Percentiles rank a stretch among this genome's conserved stretches.
Evolutionary conservation across 352 stramenopile genomes (phyloP).

Genomic region (Peronospora tabacina): DNA sequence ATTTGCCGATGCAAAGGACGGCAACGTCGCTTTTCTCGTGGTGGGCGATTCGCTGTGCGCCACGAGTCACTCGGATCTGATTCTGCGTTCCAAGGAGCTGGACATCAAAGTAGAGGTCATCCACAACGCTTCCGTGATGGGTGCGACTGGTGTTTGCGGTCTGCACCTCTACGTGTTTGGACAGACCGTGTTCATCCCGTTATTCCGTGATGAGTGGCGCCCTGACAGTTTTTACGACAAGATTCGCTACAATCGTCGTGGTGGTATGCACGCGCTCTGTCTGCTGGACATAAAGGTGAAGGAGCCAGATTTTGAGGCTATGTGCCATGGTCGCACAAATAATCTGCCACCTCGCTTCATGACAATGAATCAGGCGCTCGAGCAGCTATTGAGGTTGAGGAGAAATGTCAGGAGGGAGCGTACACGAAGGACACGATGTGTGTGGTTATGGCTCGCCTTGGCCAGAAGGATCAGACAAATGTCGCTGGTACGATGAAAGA

Average conservation of each 20-base stretch:
- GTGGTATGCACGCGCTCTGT: constrained; percentile 97
- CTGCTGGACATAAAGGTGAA: constrained; percentile 99
- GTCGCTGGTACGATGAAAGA: constrained; percentile 94
- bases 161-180: constrained; percentile 98
- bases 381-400: too few relatives aligned
- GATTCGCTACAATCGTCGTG: constrained; percentile 93
- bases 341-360: constrained; percentile 97
- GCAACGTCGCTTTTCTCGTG: constrained; percentile 95
- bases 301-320: constrained; percentile 94
- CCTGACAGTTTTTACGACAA: constrained; percentile 96
- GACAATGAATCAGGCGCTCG: constrained; percentile 91
- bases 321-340: constrained; percentile 75
- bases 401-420: too few relatives aligned
- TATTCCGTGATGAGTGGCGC: too few relatives aligned
- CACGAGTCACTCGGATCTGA: constrained; percentile 98
- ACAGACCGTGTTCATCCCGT: constrained; percentile 97
- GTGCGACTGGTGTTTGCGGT: constrained; percentile 90
- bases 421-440: too few relatives aligned
- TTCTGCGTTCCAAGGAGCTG: constrained; percentile 90
- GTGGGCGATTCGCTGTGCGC: constrained; percentile 96
- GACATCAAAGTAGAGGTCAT: constrained; percentile 94
- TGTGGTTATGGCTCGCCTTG: constrained; percentile 92
- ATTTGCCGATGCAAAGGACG: constrained; percentile 84
- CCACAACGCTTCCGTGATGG: constrained; percentile 99
- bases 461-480: constrained; percentile 89